Conservation (phyloP, 192 early-diverging fungal genomes). For the Linnemannia zychae region DNA sequence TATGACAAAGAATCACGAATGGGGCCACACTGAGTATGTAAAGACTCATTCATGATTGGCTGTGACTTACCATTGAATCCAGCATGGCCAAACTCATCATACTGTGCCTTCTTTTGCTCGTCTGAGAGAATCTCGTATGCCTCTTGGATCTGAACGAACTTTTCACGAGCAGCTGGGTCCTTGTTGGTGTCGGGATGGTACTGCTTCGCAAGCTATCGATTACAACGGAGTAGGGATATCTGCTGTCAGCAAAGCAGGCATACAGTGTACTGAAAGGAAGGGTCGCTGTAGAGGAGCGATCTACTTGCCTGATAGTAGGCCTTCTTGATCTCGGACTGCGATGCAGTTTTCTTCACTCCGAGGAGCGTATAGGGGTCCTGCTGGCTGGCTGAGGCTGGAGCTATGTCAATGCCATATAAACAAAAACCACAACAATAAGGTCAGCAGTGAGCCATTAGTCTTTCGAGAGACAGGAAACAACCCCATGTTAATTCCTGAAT, state of each 20-base stretch:
- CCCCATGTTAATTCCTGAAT: not conserved
- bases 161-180: slow-evolving; percentile 90
- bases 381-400: slow-evolving; percentile 42
- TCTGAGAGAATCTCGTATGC: slow-evolving; percentile 98
- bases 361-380: slow-evolving; percentile 90
- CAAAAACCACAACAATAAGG: not conserved
- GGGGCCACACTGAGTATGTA: not conserved
- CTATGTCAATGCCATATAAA: slow-evolving; percentile 12
- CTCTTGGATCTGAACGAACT: slow-evolving; percentile 97
- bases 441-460: not conserved
- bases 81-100: slow-evolving; percentile 90
- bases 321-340: slow-evolving; percentile 93
- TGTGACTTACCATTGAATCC: slow-evolving; percentile 46
- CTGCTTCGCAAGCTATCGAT: slow-evolving; percentile 88
- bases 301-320: slow-evolving; percentile 89
- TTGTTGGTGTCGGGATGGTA: slow-evolving; percentile 99
- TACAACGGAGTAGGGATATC: not conserved
- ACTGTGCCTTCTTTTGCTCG: slow-evolving; percentile 89
- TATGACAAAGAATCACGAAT: not conserved
- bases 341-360: slow-evolving; percentile 84
- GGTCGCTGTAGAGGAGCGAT: not conserved
- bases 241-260: not conserved
- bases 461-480: not conserved
- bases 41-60: not conserved
- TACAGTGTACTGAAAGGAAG: not conserved